These are phyloP conservation scores for Phytophthora fragariae DNA, from an alignment of 352 stramenopile species.

Conservation along the genomic window DNA sequence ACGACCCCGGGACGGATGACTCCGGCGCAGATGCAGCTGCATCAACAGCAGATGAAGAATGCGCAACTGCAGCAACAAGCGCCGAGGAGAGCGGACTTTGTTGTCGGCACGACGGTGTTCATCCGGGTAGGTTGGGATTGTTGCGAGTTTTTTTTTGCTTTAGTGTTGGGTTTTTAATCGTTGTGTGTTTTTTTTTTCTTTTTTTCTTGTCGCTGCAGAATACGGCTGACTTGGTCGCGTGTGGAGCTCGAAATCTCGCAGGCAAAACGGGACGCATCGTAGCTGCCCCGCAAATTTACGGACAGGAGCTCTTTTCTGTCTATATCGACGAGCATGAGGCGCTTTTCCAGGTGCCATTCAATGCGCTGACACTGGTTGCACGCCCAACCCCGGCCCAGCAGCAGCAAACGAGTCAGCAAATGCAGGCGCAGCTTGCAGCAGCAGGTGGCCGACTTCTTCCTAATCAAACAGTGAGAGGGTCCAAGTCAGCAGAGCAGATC, in stretches of 20 bases:
- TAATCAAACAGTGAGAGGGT: constrained; percentile 33
- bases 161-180: not conserved
- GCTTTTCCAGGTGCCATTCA: constrained; percentile 85
- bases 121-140: constrained; percentile 58
- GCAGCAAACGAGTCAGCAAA: constrained; percentile 39
- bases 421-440: constrained; percentile 46
- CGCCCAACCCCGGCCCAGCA: constrained; percentile 49
- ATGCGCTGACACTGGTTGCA: constrained; percentile 69
- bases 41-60: constrained; percentile 50
- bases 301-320: constrained; percentile 82
- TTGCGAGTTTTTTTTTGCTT: not conserved
- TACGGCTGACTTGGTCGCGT: constrained; percentile 76
- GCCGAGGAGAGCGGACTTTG: constrained; percentile 68
- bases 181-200: not conserved
- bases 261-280: constrained; percentile 82
- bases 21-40: constrained; percentile 38
- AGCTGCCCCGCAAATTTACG: constrained; percentile 76
- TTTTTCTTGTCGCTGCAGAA: constrained; percentile 40
- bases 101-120: constrained; percentile 67
- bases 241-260: constrained; percentile 75
- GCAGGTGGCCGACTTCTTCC: constrained; percentile 32
- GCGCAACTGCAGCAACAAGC: constrained; percentile 32
- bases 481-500: constrained; percentile 60
- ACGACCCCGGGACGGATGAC: constrained; percentile 36
- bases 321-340: constrained; percentile 87